Conservation (phyloP, 2,329 filamentous ascomycete genomes). For the Pyrenophora seminiperda region DNA sequence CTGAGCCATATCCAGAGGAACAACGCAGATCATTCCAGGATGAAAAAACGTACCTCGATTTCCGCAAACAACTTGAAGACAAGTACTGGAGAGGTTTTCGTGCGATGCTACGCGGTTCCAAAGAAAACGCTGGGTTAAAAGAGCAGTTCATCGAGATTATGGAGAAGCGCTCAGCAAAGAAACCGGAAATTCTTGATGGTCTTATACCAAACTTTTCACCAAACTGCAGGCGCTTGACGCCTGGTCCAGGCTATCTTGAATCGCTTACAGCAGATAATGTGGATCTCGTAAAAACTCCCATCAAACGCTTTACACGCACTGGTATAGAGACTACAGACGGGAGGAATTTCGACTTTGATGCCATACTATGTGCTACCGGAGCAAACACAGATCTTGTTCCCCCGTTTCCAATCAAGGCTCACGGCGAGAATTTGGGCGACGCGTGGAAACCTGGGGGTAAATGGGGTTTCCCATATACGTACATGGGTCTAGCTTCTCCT, state of each 20-base stretch:
- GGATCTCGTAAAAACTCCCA: slow-evolving; percentile 48
- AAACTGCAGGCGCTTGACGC: slow-evolving; percentile 42
- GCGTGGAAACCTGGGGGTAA: slow-evolving; percentile 63
- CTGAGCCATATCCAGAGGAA: slow-evolving; percentile 56
- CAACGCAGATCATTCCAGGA: slow-evolving; percentile 64
- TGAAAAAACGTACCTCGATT: slow-evolving; percentile 62
- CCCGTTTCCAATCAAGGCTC: slow-evolving; percentile 64
- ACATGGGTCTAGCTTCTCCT: slow-evolving; percentile 67
- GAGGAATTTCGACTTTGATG: slow-evolving; percentile 46
- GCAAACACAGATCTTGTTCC: slow-evolving; percentile 60
- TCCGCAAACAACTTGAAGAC: slow-evolving; percentile 51
- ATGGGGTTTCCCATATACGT: slow-evolving; percentile 69
- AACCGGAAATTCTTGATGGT: slow-evolving; percentile 50
- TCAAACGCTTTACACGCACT: slow-evolving; percentile 45
- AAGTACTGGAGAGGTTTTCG: slow-evolving; percentile 64
- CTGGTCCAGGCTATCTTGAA: slow-evolving; percentile 49
- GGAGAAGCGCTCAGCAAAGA: slow-evolving; percentile 48
- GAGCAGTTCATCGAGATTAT: slow-evolving; percentile 42
- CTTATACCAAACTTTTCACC: slow-evolving; percentile 49
- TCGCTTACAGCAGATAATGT: slow-evolving; percentile 50
- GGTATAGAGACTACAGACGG: slow-evolving; percentile 51
- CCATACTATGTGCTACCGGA: slow-evolving; percentile 68
- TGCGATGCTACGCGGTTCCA: slow-evolving; percentile 46
- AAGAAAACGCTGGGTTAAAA: slow-evolving; percentile 41
- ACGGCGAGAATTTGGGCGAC: slow-evolving; percentile 59